Conservation (phyloP, 2,329 filamentous ascomycete species). For the Phoma sp. region DNA sequence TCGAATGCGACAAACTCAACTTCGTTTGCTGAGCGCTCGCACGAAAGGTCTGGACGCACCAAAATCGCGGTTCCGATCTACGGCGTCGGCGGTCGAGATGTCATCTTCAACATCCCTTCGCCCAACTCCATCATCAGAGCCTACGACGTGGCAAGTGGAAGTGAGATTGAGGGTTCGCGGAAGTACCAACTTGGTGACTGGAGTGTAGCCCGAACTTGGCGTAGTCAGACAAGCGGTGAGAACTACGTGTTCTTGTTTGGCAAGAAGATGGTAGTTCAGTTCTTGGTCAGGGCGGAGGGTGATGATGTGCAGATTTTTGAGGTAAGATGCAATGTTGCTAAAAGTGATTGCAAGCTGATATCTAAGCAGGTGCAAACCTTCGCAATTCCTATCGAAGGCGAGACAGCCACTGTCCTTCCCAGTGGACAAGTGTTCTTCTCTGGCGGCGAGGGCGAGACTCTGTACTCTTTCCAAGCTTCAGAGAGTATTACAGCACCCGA, state of each 20-base stretch:
- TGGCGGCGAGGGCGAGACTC: conserved; percentile 27
- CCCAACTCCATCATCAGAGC: conserved; percentile 36
- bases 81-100: conserved; percentile 29
- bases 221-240: conserved; percentile 32
- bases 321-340: conserved; percentile 13
- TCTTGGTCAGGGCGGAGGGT: conserved; percentile 22
- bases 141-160: conserved; percentile 29
- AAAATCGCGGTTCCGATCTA: conserved; percentile 36
- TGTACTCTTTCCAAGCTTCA: conserved; percentile 40
- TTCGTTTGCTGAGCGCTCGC: conserved; percentile 20
- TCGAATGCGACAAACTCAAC: conserved; percentile 17
- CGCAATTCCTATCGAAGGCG: conserved; percentile 34
- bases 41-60: conserved; percentile 35
- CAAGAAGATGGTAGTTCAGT: conserved; percentile 39
- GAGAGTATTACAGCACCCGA: conserved; percentile 28
- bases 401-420: conserved; percentile 30
- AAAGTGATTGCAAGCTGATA: conserved; percentile 2
- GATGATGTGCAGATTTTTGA: conserved; percentile 32
- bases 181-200: conserved; percentile 39
- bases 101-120: conserved; percentile 38
- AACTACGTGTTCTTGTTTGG: conserved; percentile 41
- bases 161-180: conserved; percentile 24
- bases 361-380: conserved; percentile 36
- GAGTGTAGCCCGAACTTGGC: conserved; percentile 40
- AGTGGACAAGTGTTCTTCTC: conserved; percentile 37